phyloP scores from a whole-genome alignment of 345 rosid genomes.

The Pistacia integerrima region DNA sequence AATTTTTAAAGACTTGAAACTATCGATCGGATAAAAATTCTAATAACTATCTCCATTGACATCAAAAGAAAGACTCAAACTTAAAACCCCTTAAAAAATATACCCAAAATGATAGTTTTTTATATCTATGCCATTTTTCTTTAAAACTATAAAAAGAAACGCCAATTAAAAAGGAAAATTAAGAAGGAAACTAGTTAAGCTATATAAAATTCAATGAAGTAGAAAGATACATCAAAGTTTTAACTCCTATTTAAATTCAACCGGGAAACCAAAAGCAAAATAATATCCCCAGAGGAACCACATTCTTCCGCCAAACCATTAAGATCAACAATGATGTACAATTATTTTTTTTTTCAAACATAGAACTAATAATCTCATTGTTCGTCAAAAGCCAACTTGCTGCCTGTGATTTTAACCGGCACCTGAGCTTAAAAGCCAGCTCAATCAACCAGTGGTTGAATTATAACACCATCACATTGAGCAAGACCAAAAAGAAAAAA shows the following conservation, averaged over 20 bases:
- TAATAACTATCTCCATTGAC: too few species aligned
- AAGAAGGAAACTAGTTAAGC: too few species aligned
- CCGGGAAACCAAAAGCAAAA: neutral
- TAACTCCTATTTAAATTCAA: neutral
- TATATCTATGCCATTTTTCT: too few species aligned
- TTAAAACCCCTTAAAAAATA: too few species aligned
- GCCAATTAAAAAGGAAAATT: too few species aligned
- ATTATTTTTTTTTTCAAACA: neutral
- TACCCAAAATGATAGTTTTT: too few species aligned
- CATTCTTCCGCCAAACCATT: neutral
- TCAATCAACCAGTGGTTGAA: slow-evolving; percentile 5
- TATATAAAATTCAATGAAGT: too few species aligned
- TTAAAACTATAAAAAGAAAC: too few species aligned
- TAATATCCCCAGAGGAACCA: neutral
- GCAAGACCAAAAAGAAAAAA: neutral
- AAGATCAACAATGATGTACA: neutral
- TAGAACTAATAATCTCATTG: neutral
- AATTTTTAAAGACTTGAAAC: too few species aligned
- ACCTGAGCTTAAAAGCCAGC: neutral
- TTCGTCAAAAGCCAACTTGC: neutral
- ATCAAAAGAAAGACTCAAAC: too few species aligned
- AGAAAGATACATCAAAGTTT: too few species aligned
- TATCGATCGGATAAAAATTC: too few species aligned
- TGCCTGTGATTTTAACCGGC: neutral
- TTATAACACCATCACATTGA: neutral